Conservation (phyloP, 2,329 filamentous ascomycete species). For the Alternaria sp. region DNA sequence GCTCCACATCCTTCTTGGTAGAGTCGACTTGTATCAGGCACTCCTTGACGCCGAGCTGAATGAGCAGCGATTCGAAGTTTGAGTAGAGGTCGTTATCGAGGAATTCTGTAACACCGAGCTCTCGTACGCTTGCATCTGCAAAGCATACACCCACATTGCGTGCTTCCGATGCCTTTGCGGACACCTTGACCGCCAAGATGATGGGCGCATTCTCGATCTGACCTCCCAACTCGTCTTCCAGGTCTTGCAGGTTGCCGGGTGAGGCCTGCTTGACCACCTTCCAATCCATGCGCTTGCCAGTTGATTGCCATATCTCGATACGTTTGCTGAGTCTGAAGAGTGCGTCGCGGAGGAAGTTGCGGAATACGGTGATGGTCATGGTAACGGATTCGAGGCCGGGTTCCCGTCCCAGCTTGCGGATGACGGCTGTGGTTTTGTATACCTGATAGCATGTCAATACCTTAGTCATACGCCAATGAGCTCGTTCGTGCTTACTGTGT, state of each 20-base stretch:
- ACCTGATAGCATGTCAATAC: constrained; percentile 59
- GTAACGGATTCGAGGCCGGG: constrained; percentile 92
- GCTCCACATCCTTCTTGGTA: constrained; percentile 82
- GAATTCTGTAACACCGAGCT: constrained; percentile 96
- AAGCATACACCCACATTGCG: constrained; percentile 94
- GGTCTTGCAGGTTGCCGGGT: constrained; percentile 93
- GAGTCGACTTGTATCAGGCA: constrained; percentile 84
- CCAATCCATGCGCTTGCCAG: constrained; percentile 81
- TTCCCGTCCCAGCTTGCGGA: constrained; percentile 84
- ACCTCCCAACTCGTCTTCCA: constrained; percentile 91
- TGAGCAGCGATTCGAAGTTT: constrained; percentile 94
- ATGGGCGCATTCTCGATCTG: constrained; percentile 90
- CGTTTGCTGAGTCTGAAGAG: constrained; percentile 90
- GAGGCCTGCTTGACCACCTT: constrained; percentile 88
- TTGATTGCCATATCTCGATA: constrained; percentile 85
- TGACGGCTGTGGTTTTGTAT: constrained; percentile 96
- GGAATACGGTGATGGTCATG: constrained; percentile 92
- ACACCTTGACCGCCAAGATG: constrained; percentile 92
- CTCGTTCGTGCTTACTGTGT: constrained; percentile 63
- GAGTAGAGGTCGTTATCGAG: constrained; percentile 99
- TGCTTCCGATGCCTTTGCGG: constrained; percentile 83
- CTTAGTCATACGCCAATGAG: accelerated
- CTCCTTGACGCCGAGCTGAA: constrained; percentile 94
- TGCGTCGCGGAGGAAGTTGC: constrained; percentile 92
- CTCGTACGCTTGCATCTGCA: constrained; percentile 93